A percentile compares a stretch with the other conserved stretches of the same genome.
phyloP scores from a whole-genome alignment of 345 rosid species.

The Citrus sp. region DNA sequence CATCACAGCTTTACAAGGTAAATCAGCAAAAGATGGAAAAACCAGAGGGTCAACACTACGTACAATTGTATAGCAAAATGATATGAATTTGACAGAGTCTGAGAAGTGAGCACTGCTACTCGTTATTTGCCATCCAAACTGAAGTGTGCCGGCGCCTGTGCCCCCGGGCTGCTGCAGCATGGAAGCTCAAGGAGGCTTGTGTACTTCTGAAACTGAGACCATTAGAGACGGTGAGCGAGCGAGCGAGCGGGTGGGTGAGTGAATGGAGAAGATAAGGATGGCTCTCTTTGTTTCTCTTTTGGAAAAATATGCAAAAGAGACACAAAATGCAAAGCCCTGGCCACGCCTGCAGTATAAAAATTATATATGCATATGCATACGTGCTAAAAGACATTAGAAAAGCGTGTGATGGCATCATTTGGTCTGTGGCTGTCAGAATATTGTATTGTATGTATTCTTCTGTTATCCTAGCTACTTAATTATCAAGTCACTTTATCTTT shows the following conservation, averaged over 20 bases:
- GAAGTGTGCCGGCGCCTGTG: not conserved
- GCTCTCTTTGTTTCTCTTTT: not conserved
- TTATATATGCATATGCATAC: not conserved
- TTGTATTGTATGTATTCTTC: not conserved
- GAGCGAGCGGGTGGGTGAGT: not conserved
- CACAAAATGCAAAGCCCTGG: not conserved
- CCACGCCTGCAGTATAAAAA: not conserved
- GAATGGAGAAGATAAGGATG: not conserved
- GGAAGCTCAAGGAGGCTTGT: conserved; percentile 21
- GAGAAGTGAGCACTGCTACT: conserved; percentile 48
- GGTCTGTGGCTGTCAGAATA: not conserved
- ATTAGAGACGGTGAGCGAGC: not conserved
- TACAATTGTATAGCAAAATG: not conserved
- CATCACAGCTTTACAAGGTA: not conserved
- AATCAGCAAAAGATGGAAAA: not conserved
- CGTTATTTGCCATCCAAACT: conserved; percentile 14
- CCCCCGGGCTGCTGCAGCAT: not conserved
- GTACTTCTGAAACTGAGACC: not conserved
- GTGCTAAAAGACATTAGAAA: not conserved
- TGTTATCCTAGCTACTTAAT: not conserved
- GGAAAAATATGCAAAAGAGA: not conserved
- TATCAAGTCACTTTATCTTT: not conserved
- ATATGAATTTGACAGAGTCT: conserved; percentile 31
- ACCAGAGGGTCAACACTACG: not conserved
- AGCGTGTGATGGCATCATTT: not conserved